Base-by-base conservation (phyloP, 352 stramenopile species). In the Elongisporangium prolatum region DNA sequence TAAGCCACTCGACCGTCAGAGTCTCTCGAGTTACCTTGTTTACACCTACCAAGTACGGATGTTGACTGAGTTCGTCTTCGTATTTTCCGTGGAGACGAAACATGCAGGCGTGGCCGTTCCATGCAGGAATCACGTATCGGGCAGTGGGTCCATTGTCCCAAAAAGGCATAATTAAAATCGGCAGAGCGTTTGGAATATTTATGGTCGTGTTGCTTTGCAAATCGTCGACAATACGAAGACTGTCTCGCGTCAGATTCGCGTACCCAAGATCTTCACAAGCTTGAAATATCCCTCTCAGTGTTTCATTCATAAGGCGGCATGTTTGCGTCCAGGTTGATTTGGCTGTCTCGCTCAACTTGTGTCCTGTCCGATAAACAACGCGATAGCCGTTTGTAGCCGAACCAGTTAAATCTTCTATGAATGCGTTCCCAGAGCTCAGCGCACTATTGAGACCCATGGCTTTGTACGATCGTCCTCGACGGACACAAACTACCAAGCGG, bases 131-230 rank as follows among this genome's bases (percentile, higher is more conserved):
- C 28, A 57, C 65, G 38, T 66, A 74, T 6, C 71, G 68, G 8
- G 61, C 60, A 22, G 59, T 40, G 0, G 51, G 25, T 4, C 60
- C 64, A 44, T 73, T 77, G 52, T 81, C 71, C 66, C 64, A 77
- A 63, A 61, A 80, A 20, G 74, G 74, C 59, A 80, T 65, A 21
- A 84, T 63, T 16, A 81, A 22, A n/a, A 81, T 62, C 2, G 74
- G 71, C 34, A 84, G 40, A 1, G 71, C 66, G 18, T 74, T 50
- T 0, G 68, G 50, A 13, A 84, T 68, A 17, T 60, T 52, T 1
- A 4, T 60, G 60, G 3, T 72, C n/a, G n/a, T n/a, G n/a, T n/a
- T 63, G 56, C 59, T 66, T 44, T 34, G 55, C 58, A 40, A 54
- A 0, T 38, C 60, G 0, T 68, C 65, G 7, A 81, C 56, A 9